Conservation (phyloP, 23 red algal species). For the Agarophyton chilense region DNA sequence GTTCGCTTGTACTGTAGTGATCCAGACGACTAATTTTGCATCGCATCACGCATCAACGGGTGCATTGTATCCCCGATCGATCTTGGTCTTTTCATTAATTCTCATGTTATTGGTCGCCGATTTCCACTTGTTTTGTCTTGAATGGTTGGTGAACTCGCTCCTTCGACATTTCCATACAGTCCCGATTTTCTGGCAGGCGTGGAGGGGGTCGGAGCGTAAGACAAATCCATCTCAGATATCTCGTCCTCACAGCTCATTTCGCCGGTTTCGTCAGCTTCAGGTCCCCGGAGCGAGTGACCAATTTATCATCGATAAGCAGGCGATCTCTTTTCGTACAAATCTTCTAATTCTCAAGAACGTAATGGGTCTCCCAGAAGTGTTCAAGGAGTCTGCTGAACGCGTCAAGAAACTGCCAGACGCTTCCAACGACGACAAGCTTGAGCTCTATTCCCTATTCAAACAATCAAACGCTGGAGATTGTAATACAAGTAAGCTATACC, state of each 20-base stretch:
- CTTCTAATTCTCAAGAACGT: not conserved
- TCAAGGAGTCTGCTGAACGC: conserved; percentile 91
- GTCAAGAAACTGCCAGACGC: conserved; percentile 80
- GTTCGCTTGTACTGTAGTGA: too few species aligned
- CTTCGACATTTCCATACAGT: not conserved
- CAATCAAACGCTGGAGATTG: conserved; percentile 96
- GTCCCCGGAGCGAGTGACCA: too few species aligned
- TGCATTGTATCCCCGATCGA: not conserved
- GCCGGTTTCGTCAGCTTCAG: too few species aligned
- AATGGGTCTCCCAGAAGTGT: conserved; percentile 76
- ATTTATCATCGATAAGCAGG: not conserved
- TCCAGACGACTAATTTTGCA: too few species aligned
- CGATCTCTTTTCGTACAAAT: not conserved
- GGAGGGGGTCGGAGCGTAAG: too few species aligned
- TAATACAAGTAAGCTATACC: conserved; percentile 62
- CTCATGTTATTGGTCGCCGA: not conserved
- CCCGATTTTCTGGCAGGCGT: too few species aligned
- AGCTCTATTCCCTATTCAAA: conserved; percentile 94
- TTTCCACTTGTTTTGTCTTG: not conserved
- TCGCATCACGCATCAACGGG: not conserved
- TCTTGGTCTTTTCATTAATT: not conserved
- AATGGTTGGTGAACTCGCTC: not conserved
- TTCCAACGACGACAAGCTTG: conserved; percentile 86
- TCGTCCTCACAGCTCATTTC: too few species aligned
- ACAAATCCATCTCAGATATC: too few species aligned